These are phyloP conservation scores for Emergomyces africanus DNA, from an alignment of 2,329 filamentous ascomycete genomes.

Conservation along the genomic window DNA sequence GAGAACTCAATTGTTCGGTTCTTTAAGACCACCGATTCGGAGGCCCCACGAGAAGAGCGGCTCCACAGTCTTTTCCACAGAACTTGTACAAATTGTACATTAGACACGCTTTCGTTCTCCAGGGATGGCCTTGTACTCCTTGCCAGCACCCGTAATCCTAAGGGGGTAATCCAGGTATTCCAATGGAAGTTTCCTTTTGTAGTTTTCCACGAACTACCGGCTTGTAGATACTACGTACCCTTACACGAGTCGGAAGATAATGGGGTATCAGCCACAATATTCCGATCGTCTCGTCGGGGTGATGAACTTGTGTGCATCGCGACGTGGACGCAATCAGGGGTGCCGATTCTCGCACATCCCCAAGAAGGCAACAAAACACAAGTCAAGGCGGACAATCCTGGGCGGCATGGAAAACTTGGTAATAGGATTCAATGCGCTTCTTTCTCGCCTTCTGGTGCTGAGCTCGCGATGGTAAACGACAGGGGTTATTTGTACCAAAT, in stretches of 20 bases:
- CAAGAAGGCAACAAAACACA: slow-evolving; percentile 25
- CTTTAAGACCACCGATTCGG: slow-evolving; percentile 24
- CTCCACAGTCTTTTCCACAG: slow-evolving; percentile 23
- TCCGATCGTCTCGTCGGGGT: slow-evolving; percentile 19
- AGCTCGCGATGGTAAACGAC: slow-evolving; percentile 31
- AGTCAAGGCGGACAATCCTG: slow-evolving; percentile 20
- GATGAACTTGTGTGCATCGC: slow-evolving; percentile 29
- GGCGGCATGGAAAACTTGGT: slow-evolving; percentile 23
- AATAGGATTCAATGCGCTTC: slow-evolving; percentile 28
- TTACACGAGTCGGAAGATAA: slow-evolving; percentile 33
- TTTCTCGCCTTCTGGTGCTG: slow-evolving; percentile 27
- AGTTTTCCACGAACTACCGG: slow-evolving; percentile 22
- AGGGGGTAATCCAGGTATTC: slow-evolving; percentile 28
- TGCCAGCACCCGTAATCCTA: slow-evolving; percentile 25
- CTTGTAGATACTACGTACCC: slow-evolving; percentile 28
- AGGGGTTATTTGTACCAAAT: slow-evolving; percentile 30
- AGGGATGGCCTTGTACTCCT: slow-evolving; percentile 29
- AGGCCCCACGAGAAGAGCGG: slow-evolving; percentile 26
- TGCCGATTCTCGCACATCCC: slow-evolving; percentile 29
- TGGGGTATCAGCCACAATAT: slow-evolving; percentile 27
- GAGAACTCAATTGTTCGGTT: slow-evolving; percentile 30
- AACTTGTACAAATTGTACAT: slow-evolving; percentile 24
- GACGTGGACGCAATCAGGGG: slow-evolving; percentile 33
- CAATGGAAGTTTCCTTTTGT: slow-evolving; percentile 28
- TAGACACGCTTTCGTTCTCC: slow-evolving; percentile 31